Evolutionary conservation across 2,329 filamentous ascomycete genomes (phyloP).

Genomic region (Xylaria sp.): DNA sequence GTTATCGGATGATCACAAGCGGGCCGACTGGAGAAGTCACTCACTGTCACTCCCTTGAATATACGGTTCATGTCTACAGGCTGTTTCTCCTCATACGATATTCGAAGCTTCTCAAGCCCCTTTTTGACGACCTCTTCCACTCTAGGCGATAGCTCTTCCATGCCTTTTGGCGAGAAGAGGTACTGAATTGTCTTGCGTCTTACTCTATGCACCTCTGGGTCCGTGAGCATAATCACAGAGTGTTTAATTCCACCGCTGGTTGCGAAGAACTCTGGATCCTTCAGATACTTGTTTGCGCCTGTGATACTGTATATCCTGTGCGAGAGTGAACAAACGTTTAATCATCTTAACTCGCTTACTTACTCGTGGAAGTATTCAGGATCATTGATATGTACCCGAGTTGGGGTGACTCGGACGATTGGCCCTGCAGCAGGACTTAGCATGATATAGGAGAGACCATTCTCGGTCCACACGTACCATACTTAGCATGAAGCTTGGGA

Average conservation of each 20-base stretch:
- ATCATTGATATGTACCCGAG: constrained; percentile 31
- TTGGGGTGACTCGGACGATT: constrained; percentile 30
- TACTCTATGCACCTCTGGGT: constrained; percentile 26
- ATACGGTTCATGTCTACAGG: constrained; percentile 35
- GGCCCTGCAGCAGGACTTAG: constrained; percentile 21
- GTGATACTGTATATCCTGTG: constrained; percentile 28
- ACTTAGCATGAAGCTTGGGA: constrained; percentile 29
- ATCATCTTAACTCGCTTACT: background rate
- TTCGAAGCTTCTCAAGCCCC: constrained; percentile 22
- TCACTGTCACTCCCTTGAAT: constrained; percentile 32
- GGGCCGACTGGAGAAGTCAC: background rate
- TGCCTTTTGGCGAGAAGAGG: constrained; percentile 28
- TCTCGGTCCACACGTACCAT: constrained; percentile 19
- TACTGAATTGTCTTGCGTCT: constrained; percentile 25
- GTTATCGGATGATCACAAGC: background rate
- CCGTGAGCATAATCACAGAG: constrained; percentile 31
- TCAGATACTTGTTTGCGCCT: constrained; percentile 26
- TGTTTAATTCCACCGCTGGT: constrained; percentile 33
- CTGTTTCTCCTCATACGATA: constrained; percentile 23
- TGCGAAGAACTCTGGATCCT: constrained; percentile 34
- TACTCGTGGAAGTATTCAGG: constrained; percentile 34
- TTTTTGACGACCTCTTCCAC: constrained; percentile 27
- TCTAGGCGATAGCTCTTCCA: constrained; percentile 31
- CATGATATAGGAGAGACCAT: background rate
- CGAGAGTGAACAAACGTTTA: background rate